These are phyloP conservation scores for Mucor velutinosus DNA, from an alignment of 371 early-diverging fungal genomes.

Conservation along the genomic window DNA sequence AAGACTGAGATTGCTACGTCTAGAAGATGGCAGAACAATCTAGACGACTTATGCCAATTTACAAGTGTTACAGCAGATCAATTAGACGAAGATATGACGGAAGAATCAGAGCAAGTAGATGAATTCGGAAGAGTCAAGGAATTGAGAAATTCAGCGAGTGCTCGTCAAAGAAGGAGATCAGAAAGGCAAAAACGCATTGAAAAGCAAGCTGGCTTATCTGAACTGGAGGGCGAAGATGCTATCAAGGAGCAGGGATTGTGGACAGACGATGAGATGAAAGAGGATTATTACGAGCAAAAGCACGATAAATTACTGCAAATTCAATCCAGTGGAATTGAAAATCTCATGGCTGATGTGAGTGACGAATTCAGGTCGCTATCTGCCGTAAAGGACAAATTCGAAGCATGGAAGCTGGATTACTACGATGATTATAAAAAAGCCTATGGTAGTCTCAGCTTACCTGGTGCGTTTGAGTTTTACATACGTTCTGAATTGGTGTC, in stretches of 20 bases:
- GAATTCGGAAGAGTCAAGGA: constrained; percentile 53
- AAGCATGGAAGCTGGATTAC: constrained; percentile 66
- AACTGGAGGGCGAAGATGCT: constrained; percentile 16
- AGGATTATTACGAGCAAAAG: constrained; percentile 31
- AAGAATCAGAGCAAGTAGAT: constrained; percentile 32
- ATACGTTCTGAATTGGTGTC: constrained; percentile 64
- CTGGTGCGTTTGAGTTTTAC: constrained; percentile 72
- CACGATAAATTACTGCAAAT: constrained; percentile 37
- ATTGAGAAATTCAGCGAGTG: constrained; percentile 28
- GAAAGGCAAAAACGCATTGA: constrained; percentile 30
- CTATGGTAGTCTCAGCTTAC: constrained; percentile 69
- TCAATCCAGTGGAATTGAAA: constrained; percentile 21
- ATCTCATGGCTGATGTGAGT: constrained; percentile 50
- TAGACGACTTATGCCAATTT: constrained; percentile 58
- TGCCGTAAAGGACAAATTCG: constrained; percentile 61
- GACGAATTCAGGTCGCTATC: constrained; percentile 58
- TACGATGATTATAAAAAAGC: constrained; percentile 71
- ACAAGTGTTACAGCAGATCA: constrained; percentile 7
- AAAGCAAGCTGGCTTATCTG: constrained; percentile 4
- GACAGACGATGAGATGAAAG: constrained; percentile 57
- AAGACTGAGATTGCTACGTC: constrained; percentile 41
- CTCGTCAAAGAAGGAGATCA: constrained; percentile 37
- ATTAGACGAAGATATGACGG: constrained; percentile 16
- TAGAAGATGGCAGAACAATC: constrained; percentile 43
- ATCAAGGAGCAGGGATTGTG: constrained; percentile 48